A percentile compares a stretch with the other conserved stretches of the same genome.
phyloP scores from a whole-genome alignment of 129 eudicot species.

The Flaveria bidentis region DNA sequence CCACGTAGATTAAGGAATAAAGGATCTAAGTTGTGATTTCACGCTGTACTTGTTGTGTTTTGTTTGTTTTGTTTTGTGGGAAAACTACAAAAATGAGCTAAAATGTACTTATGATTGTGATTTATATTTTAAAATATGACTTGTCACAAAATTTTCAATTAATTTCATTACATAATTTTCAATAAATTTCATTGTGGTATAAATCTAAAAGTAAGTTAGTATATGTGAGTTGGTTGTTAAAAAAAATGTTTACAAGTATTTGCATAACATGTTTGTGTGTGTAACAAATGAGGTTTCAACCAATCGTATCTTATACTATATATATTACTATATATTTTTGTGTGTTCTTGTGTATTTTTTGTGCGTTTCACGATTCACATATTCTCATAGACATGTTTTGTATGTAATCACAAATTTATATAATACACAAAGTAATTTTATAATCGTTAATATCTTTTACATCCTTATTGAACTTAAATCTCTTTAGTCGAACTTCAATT shows the following conservation, averaged over 20 bases:
- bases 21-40: not conserved
- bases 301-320: not conserved
- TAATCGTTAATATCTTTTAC: too few relatives aligned
- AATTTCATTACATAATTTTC: too few relatives aligned
- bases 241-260: not conserved
- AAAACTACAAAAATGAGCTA: not conserved
- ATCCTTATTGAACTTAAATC: too few relatives aligned
- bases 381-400: too few relatives aligned
- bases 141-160: not conserved
- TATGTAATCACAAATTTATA: too few relatives aligned
- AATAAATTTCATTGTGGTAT: too few relatives aligned
- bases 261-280: not conserved
- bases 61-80: conserved; percentile 2
- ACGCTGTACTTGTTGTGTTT: not conserved
- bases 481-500: too few relatives aligned
- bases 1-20: not conserved
- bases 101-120: not conserved
- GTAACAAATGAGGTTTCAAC: not conserved
- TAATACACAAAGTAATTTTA: too few relatives aligned
- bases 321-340: not conserved
- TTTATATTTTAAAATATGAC: not conserved
- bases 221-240: not conserved
- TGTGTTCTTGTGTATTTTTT: not conserved
- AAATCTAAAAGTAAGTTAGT: too few relatives aligned
- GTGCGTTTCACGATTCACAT: not conserved